These are phyloP conservation scores for Candida yuanshanica DNA, from an alignment of 805 yeast species.

Conservation along the genomic window DNA sequence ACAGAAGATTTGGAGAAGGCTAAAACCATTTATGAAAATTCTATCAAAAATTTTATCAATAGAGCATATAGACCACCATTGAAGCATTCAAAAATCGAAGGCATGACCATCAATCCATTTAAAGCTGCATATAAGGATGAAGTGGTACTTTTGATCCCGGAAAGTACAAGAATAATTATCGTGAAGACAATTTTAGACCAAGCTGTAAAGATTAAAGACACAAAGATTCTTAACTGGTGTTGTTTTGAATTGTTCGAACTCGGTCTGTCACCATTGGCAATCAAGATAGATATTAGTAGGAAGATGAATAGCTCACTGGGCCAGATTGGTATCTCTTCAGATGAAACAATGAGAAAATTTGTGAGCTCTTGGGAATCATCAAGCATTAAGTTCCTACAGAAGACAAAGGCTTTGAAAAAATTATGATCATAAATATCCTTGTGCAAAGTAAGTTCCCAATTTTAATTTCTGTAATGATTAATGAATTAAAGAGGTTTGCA, in stretches of 20 bases:
- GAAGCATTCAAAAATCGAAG: slow-evolving; percentile 1
- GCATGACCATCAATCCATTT: slow-evolving; percentile 16
- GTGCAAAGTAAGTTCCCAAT: too few relatives aligned
- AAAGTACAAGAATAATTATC: slow-evolving; percentile 9
- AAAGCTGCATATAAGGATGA: background rate
- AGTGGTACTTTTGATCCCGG: slow-evolving; percentile 10
- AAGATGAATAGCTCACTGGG: slow-evolving; percentile 1
- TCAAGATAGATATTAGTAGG: slow-evolving; percentile 11
- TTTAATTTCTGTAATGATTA: background rate
- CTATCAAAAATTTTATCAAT: slow-evolving; percentile 9
- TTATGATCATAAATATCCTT: background rate
- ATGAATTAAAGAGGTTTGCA: background rate
- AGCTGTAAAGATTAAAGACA: slow-evolving; percentile 7
- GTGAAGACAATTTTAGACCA: slow-evolving; percentile 18
- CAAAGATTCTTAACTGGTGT: slow-evolving; percentile 13
- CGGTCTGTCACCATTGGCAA: slow-evolving; percentile 15
- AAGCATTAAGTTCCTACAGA: background rate
- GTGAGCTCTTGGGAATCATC: slow-evolving; percentile 16
- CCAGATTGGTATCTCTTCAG: background rate
- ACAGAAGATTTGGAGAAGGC: slow-evolving; percentile 5
- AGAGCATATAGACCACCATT: slow-evolving; percentile 5
- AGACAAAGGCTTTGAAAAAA: background rate
- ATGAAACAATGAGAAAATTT: background rate
- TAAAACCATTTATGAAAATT: slow-evolving; percentile 11
- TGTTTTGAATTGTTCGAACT: slow-evolving; percentile 11